Percentiles rank a stretch among this genome's conserved stretches.
Evolutionary conservation across 2,329 filamentous ascomycete species (phyloP).

Genomic region (Colletotrichum tanaceti): DNA sequence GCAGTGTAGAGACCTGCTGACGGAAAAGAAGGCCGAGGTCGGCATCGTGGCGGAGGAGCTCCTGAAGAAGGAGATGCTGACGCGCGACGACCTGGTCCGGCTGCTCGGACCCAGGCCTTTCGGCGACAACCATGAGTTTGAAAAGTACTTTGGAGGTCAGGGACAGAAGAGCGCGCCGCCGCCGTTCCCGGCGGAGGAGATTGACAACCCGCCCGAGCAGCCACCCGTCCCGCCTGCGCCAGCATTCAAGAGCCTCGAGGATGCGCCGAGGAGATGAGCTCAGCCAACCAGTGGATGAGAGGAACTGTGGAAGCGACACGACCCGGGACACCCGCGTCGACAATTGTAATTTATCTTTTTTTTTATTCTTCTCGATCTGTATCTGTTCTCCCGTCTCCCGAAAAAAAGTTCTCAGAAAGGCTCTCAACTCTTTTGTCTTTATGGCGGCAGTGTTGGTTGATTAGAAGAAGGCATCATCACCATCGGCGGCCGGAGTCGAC

Average conservation of each 20-base stretch:
- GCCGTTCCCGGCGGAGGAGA: slow-evolving; percentile 61
- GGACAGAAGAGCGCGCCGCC: slow-evolving; percentile 67
- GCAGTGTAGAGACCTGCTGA: slow-evolving; percentile 85
- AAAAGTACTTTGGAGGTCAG: slow-evolving; percentile 86
- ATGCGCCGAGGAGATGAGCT: slow-evolving; percentile 42
- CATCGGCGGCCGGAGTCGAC: slow-evolving; percentile 36
- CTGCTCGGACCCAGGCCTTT: slow-evolving; percentile 87
- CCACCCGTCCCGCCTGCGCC: slow-evolving; percentile 46
- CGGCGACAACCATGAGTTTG: slow-evolving; percentile 87
- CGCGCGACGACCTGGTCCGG: slow-evolving; percentile 90
- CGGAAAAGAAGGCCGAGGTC: slow-evolving; percentile 87
- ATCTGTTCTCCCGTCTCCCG: neutral
- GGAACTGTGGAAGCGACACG: neutral
- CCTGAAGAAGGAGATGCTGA: slow-evolving; percentile 89
- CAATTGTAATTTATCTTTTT: slow-evolving; percentile 16
- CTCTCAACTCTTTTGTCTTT: slow-evolving; percentile 37
- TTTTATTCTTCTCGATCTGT: neutral
- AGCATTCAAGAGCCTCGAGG: slow-evolving; percentile 46
- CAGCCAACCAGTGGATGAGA: neutral
- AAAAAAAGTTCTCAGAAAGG: slow-evolving; percentile 6
- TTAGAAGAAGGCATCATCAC: slow-evolving; percentile 31
- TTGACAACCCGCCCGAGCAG: slow-evolving; percentile 53
- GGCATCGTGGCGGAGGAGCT: slow-evolving; percentile 93
- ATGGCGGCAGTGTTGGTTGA: slow-evolving; percentile 33
- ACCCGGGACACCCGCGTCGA: neutral